A percentile compares a stretch with the other conserved stretches of the same genome.
Conservation (phyloP, 1,284 basidiomycete species). For the Cutaneotrichosporon sp. region DNA sequence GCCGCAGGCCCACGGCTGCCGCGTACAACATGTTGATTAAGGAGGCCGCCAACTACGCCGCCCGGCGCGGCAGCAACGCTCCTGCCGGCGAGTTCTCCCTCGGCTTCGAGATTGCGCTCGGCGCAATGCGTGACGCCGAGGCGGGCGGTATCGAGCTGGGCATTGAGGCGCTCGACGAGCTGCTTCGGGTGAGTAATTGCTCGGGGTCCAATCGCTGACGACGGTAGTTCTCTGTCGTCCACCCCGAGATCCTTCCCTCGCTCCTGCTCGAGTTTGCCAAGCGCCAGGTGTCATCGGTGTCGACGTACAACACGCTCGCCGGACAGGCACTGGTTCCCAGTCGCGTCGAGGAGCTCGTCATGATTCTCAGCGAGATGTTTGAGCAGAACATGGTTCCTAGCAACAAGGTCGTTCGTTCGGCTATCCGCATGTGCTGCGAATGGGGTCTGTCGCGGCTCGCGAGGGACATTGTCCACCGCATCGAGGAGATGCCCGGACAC, state of each 20-base stretch:
- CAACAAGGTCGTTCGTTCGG: constrained; percentile 11
- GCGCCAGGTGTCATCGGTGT: neutral
- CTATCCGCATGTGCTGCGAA: constrained; percentile 30
- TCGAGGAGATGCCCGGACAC: constrained; percentile 14
- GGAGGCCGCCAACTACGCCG: constrained; percentile 28
- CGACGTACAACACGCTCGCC: constrained; percentile 25
- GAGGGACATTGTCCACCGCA: constrained; percentile 26
- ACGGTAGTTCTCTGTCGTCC: constrained; percentile 18
- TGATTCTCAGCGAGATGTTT: constrained; percentile 34
- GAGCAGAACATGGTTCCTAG: constrained; percentile 19
- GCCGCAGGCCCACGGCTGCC: constrained; percentile 22
- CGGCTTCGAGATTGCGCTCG: constrained; percentile 35
- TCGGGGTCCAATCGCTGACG: neutral
- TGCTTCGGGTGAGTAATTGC: constrained; percentile 29
- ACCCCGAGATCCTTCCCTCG: constrained; percentile 33
- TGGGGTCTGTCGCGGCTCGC: constrained; percentile 35
- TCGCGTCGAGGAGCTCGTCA: constrained; percentile 29
- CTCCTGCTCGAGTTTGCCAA: constrained; percentile 22
- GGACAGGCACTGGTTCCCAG: constrained; percentile 8
- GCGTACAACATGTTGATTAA: constrained; percentile 35
- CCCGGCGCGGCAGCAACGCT: constrained; percentile 11
- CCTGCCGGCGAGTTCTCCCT: constrained; percentile 17
- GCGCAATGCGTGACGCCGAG: constrained; percentile 34
- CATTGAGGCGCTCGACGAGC: constrained; percentile 24
- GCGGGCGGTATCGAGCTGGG: constrained; percentile 34